Conservation (phyloP, 2,329 filamentous ascomycete genomes). For the Hypoxylon rubiginosum region DNA sequence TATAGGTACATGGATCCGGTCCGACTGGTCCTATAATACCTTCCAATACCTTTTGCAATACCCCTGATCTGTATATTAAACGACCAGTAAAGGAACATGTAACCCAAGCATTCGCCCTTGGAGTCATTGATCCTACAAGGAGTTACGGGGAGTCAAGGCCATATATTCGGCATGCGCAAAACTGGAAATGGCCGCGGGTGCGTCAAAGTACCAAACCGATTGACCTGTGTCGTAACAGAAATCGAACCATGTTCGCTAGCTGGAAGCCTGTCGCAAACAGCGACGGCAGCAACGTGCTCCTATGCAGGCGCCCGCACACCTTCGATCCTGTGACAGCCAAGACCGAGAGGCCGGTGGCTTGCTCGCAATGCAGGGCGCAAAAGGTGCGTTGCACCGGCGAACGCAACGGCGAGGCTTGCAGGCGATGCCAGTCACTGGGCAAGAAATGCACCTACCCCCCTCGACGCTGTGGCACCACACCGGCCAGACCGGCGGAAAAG, state of each 20-base stretch:
- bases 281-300: conserved; percentile 16
- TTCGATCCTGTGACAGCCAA: conserved; percentile 24
- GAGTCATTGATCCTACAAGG: conserved; percentile 5
- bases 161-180: conserved; percentile 15
- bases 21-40: neutral
- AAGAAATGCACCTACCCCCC: conserved; percentile 16
- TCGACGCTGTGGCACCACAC: conserved; percentile 3
- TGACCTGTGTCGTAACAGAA: neutral
- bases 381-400: conserved; percentile 23
- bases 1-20: too few species aligned
- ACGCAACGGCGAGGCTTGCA: conserved; percentile 17
- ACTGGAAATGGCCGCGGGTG: conserved; percentile 10
- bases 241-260: conserved; percentile 23
- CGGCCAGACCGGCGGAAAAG: neutral
- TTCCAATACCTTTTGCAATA: neutral
- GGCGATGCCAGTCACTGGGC: conserved; percentile 10
- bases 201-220: neutral
- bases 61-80: neutral
- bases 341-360: conserved; percentile 15
- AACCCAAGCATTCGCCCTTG: neutral
- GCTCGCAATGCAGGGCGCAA: conserved; percentile 23
- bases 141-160: neutral
- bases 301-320: conserved; percentile 20
- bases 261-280: conserved; percentile 19
- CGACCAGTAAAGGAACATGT: neutral